Evolutionary conservation across 164 flowering plant species (phyloP), one percentile per base, ranked within the genome.

Genomic region (Tetracentron sinense): DNA sequence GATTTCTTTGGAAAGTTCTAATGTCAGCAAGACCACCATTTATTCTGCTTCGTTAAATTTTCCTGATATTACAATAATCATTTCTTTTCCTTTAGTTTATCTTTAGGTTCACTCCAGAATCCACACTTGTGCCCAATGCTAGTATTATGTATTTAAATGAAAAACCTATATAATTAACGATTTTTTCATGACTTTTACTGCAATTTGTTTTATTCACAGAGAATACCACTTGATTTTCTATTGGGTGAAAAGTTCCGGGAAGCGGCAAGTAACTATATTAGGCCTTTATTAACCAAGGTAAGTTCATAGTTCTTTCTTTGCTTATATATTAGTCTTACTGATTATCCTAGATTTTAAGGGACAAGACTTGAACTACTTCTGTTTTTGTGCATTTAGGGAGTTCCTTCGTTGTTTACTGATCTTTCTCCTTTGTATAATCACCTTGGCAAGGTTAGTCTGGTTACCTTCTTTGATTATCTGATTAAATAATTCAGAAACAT

Each of bases 211-310:
- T 15, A 69, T n/a, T 27, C 58, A 42, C 77, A 95, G 99, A 85
- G 99, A 68, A 88, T 95, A 67, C 99, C 99, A 21, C 94, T 95
- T 63, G 99, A 95, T 87, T 92, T 90, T 83, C 80, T 95, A n/a
- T 78, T 85, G 65, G 96, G 82, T 50, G 88, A 84, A 50, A 81
- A 78, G 63, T 95, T 95, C 61, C 78, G 75, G 35, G 88, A 80
- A 64, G 98, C 94, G 57, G 96, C 90, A 21, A 85, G 79, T 66
- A 82, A 64, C 51, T 95, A 95, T 73, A 75, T 95, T 52, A 78
- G 86, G 72, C 98, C 98, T 61, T 85, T 90, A 42, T 77, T 95
- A 42, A 87, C 90, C 0, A 95, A 95, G 91, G 99, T 95, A 74
- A 56, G 20, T 58, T 48, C 10, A 16, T 51, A 21, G 29, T 50